Conservation (phyloP, 129 eudicot species). For the Escallonia rubra region DNA sequence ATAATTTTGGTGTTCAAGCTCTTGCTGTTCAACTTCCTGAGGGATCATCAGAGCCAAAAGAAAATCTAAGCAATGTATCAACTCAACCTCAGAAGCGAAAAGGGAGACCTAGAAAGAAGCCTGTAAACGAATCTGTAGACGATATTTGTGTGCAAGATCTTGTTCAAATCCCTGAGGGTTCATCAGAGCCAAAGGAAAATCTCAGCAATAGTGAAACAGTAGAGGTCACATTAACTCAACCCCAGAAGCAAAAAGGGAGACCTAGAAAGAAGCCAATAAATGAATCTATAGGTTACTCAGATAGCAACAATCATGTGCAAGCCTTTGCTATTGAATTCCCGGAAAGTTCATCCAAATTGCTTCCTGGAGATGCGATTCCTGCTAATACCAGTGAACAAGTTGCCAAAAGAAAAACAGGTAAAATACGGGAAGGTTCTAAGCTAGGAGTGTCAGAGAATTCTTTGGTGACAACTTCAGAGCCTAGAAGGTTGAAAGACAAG, state of each 20-base stretch:
- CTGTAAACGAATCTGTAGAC: constrained; percentile 5
- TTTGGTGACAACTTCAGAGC: constrained; percentile 14
- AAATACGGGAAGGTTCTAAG: constrained; percentile 8
- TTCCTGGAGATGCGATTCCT: constrained; percentile 10
- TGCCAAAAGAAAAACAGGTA: constrained; percentile 7
- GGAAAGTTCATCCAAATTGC: constrained; percentile 10
- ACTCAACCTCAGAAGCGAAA: constrained; percentile 9
- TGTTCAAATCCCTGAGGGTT: constrained; percentile 21
- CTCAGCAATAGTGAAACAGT: neutral
- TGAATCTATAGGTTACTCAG: constrained; percentile 9
- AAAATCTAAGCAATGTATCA: neutral
- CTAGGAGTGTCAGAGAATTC: constrained; percentile 10
- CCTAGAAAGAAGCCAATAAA: constrained; percentile 8
- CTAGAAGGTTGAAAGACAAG: constrained; percentile 19
- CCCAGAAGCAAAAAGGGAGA: constrained; percentile 12
- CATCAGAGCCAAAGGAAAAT: constrained; percentile 8
- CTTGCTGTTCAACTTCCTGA: constrained; percentile 19
- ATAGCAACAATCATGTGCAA: neutral
- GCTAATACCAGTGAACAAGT: neutral
- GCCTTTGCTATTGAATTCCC: constrained; percentile 28
- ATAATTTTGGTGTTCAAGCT: constrained; percentile 6
- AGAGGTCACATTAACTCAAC: constrained; percentile 4
- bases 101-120: constrained; percentile 18
- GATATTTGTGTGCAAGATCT: constrained; percentile 13
- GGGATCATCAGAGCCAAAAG: constrained; percentile 4